Conservation (phyloP, 2,329 filamentous ascomycete species). For the Paecilomyces sp. region DNA sequence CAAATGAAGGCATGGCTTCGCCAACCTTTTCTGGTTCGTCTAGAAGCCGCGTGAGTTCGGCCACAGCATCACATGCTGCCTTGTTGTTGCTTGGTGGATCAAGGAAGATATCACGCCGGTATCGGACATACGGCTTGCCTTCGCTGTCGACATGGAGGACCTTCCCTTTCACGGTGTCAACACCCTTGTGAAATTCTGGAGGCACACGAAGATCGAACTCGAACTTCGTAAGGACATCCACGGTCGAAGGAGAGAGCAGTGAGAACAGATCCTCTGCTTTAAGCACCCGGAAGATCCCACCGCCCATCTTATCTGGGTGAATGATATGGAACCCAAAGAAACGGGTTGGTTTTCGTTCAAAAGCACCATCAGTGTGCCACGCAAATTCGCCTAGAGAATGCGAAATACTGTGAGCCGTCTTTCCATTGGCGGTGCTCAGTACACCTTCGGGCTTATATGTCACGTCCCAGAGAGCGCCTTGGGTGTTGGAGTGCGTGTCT, state of each 20-base stretch:
- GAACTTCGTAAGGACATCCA: constrained; percentile 2
- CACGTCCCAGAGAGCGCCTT: constrained; percentile 6
- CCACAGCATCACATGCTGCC: neutral
- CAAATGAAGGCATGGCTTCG: neutral
- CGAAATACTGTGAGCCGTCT: constrained; percentile 3
- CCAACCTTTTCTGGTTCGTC: constrained; percentile 2
- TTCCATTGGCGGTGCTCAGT: constrained; percentile 1
- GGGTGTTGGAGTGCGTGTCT: constrained; percentile 5
- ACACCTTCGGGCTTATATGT: constrained; percentile 2
- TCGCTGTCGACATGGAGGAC: constrained; percentile 1
- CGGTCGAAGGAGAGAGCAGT: constrained; percentile 1
- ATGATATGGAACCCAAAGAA: constrained; percentile 6
- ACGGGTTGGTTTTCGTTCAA: constrained; percentile 1
- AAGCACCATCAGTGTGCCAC: constrained; percentile 5
- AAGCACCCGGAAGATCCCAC: constrained; percentile 5
- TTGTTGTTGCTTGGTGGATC: constrained; percentile 3
- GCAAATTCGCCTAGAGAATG: constrained; percentile 5
- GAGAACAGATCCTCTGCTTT: constrained; percentile 3
- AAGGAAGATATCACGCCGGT: constrained; percentile 4
- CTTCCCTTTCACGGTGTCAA: constrained; percentile 2
- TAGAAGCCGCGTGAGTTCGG: constrained; percentile 1
- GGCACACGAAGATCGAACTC: constrained; percentile 4
- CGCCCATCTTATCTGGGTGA: constrained; percentile 5
- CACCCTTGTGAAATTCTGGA: constrained; percentile 4
- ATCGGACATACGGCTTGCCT: constrained; percentile 2